Percentiles rank a stretch among this genome's conserved stretches.
Evolutionary conservation across 1,284 basidiomycete species (phyloP).

Genomic region (Apiotrichum brassicae): DNA sequence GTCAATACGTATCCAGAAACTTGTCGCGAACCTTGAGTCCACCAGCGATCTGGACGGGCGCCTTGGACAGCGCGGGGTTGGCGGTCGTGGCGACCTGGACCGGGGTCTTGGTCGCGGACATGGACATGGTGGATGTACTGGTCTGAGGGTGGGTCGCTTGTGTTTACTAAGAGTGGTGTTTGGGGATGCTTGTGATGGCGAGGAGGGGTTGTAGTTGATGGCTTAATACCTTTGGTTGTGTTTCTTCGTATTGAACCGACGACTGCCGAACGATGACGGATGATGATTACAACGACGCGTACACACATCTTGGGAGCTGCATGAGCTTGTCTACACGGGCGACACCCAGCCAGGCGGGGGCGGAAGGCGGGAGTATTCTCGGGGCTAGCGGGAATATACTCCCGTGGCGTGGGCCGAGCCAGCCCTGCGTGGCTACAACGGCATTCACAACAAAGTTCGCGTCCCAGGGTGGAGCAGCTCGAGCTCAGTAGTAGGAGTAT

Average conservation of each 20-base stretch:
- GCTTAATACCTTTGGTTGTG: too few species aligned
- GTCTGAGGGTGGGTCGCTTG: not conserved
- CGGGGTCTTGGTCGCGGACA: slow-evolving; percentile 14
- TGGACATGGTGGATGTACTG: not conserved
- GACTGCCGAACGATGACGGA: not conserved
- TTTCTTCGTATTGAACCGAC: too few species aligned
- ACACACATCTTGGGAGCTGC: not conserved
- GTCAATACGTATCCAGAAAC: too few species aligned
- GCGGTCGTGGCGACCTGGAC: slow-evolving; percentile 7
- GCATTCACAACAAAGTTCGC: too few species aligned
- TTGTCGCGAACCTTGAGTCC: slow-evolving; percentile 15
- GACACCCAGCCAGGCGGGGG: not conserved
- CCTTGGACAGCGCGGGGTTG: too few species aligned
- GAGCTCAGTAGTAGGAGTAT: too few species aligned
- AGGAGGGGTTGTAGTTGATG: not conserved
- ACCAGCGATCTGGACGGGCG: slow-evolving; percentile 12
- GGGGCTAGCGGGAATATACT: slow-evolving; percentile 4
- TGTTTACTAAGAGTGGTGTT: not conserved
- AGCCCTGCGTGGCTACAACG: too few species aligned
- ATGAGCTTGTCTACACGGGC: too few species aligned
- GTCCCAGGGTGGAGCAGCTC: too few species aligned
- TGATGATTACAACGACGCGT: slow-evolving; percentile 1
- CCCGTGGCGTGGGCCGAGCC: slow-evolving; percentile 2
- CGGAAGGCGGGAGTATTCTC: not conserved
- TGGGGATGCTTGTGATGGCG: not conserved